phyloP scores from a whole-genome alignment of 495 filamentous ascomycete genomes.

The Tuber calosporum region DNA sequence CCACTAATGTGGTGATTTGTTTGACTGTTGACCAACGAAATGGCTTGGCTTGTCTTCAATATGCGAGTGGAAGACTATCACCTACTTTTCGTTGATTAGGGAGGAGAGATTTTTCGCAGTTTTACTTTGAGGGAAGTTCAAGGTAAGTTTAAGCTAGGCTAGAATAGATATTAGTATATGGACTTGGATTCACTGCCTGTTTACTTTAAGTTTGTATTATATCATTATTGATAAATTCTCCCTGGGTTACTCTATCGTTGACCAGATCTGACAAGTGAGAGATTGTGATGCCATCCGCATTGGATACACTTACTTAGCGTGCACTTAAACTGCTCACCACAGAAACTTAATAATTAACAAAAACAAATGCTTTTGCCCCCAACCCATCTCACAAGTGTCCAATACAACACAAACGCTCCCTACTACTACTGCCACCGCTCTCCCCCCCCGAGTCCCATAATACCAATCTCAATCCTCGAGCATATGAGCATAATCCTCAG shows the following conservation, averaged over 20 bases:
- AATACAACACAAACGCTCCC: neutral
- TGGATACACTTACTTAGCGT: neutral
- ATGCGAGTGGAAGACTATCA: no score
- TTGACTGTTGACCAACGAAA: no score
- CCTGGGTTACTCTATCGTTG: neutral
- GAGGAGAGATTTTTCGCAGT: neutral
- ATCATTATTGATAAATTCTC: neutral
- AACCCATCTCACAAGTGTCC: neutral
- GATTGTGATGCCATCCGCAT: neutral
- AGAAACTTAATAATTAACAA: neutral
- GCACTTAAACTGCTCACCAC: neutral
- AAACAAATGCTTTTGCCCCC: neutral
- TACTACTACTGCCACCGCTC: neutral
- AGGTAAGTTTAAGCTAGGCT: neutral
- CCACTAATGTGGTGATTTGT: no score
- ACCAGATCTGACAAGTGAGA: neutral
- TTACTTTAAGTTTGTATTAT: neutral
- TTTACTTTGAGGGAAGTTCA: neutral
- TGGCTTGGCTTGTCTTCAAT: no score
- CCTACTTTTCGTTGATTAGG: no score
- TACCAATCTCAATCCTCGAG: slow-evolving; percentile 44
- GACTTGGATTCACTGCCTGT: neutral
- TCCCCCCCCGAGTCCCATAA: neutral
- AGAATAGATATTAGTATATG: neutral
- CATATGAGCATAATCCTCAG: slow-evolving; percentile 86